A percentile compares a stretch with the other conserved stretches of the same genome.
These are phyloP conservation scores for Carpinus fangiana DNA, from an alignment of 306 rosid genomes.

Conservation along the genomic window DNA sequence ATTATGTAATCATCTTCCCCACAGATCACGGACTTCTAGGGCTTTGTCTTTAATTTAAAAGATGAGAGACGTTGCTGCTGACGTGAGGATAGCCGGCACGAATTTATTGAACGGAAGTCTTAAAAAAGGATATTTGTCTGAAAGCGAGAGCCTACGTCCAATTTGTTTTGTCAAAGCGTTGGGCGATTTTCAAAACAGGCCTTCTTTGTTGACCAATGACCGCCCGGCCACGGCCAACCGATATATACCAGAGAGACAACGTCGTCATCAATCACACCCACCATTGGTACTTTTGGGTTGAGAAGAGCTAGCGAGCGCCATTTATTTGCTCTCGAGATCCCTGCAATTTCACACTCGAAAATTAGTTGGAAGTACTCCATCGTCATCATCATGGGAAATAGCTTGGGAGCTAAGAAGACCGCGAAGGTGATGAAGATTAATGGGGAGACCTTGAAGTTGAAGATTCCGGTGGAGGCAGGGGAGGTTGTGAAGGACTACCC, in stretches of 20 bases:
- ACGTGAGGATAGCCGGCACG: background rate
- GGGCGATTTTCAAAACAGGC: slow-evolving; percentile 43
- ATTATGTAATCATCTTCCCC: slow-evolving; percentile 30
- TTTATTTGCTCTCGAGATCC: too few species aligned
- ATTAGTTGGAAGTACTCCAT: too few species aligned
- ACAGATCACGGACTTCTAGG: slow-evolving; percentile 22
- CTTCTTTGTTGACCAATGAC: slow-evolving; percentile 60
- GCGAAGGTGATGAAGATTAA: slow-evolving; percentile 81
- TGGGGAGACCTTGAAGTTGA: slow-evolving; percentile 76
- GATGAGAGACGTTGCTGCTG: slow-evolving; percentile 30
- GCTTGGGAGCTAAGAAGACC: slow-evolving; percentile 60
- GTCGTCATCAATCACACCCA: slow-evolving; percentile 38
- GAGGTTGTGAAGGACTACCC: slow-evolving; percentile 62
- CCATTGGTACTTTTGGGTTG: background rate
- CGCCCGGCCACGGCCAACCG: background rate
- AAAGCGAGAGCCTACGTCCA: slow-evolving; percentile 39
- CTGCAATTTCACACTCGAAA: too few species aligned
- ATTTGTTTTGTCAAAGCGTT: slow-evolving; percentile 31
- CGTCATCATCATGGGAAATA: slow-evolving; percentile 63
- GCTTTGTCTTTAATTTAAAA: slow-evolving; percentile 13
- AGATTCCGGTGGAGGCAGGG: slow-evolving; percentile 53
- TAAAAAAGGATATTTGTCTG: slow-evolving; percentile 2
- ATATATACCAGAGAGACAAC: slow-evolving; percentile 36
- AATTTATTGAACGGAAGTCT: background rate
- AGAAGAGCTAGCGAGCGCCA: too few species aligned